Evolutionary conservation across 2,329 filamentous ascomycete species (phyloP).

Genomic region (Macrophomina tecta): DNA sequence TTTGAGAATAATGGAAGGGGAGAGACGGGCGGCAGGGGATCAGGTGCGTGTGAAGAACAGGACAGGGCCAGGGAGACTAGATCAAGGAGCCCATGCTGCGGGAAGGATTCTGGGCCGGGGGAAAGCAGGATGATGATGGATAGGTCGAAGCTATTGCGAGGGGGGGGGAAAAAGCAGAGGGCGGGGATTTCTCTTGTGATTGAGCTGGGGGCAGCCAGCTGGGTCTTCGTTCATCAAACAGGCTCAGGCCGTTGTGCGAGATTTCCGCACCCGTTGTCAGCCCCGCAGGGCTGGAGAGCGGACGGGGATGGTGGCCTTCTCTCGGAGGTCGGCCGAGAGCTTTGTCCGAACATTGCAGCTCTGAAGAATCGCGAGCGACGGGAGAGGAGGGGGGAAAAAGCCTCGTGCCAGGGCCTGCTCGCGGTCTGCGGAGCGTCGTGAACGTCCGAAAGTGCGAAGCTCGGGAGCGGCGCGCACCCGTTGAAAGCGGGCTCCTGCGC

Average conservation of each 20-base stretch:
- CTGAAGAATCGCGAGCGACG: background rate
- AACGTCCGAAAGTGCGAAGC: background rate
- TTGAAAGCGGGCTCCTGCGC: background rate
- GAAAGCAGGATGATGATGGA: background rate
- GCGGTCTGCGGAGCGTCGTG: background rate
- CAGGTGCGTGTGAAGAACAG: background rate
- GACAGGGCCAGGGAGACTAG: background rate
- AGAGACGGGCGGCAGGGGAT: background rate
- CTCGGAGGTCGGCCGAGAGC: conserved; percentile 21
- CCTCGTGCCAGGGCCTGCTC: conserved; percentile 12
- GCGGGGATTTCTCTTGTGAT: background rate
- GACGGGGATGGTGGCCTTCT: conserved; percentile 9
- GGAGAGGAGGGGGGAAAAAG: background rate
- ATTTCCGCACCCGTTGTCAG: conserved; percentile 16
- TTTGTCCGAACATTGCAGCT: conserved; percentile 8
- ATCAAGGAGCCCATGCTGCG: conserved; percentile 16
- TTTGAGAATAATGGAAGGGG: background rate
- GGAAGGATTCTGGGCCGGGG: conserved; percentile 16
- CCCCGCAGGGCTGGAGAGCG: conserved; percentile 10
- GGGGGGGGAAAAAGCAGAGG: background rate
- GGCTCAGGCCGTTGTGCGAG: conserved; percentile 13
- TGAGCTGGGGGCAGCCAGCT: background rate
- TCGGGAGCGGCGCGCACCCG: background rate
- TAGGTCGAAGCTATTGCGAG: background rate
- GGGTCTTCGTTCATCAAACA: conserved; percentile 2